Conservation (phyloP, 257 asterid species). For the Solanum medicagineum region DNA sequence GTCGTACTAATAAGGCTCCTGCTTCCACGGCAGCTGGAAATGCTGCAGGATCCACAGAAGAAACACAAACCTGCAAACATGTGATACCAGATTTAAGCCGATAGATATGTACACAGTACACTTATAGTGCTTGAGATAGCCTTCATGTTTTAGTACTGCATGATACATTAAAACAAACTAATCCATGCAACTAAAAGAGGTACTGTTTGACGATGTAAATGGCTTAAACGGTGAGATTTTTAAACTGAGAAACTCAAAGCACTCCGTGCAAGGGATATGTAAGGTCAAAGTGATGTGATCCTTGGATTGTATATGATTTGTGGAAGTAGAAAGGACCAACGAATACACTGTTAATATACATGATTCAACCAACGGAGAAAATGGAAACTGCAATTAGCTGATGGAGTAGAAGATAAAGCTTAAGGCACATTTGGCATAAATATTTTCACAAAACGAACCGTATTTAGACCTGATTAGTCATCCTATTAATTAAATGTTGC, state of each 20-base stretch:
- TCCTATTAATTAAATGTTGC: neutral
- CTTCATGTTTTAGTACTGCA: neutral
- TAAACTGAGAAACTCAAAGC: neutral
- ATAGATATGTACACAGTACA: neutral
- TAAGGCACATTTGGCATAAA: neutral
- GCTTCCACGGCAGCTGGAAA: constrained; percentile 86
- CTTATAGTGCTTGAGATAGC: neutral
- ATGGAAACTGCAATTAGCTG: neutral
- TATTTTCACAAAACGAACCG: neutral
- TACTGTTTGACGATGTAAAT: neutral
- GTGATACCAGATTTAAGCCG: neutral
- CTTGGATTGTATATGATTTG: neutral
- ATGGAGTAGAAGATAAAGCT: neutral
- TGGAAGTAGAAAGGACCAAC: neutral
- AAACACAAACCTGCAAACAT: constrained; percentile 65
- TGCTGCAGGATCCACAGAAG: constrained; percentile 77
- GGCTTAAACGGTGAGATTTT: neutral
- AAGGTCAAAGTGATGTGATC: neutral
- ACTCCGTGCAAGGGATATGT: neutral
- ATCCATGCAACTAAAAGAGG: neutral
- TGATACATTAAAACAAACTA: neutral
- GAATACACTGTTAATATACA: neutral
- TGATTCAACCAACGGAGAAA: neutral
- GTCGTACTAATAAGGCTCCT: constrained; percentile 71
- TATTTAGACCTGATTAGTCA: neutral